Evolutionary conservation across 352 stramenopile species (phyloP).

Genomic region (Phytophthora idaei): DNA sequence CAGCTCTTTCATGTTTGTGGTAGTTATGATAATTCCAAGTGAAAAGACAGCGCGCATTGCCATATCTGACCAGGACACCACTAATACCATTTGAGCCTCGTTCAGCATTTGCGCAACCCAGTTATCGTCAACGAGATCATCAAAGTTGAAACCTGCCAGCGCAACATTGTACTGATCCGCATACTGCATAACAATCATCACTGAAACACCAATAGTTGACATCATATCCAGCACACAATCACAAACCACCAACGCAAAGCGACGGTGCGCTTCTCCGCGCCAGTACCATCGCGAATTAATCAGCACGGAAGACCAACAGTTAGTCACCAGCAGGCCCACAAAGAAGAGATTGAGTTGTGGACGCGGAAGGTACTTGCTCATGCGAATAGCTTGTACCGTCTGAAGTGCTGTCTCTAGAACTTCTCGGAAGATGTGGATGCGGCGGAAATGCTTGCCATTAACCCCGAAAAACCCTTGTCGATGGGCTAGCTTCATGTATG

Average conservation of each 20-base stretch:
- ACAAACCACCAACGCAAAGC: slow-evolving; percentile 19
- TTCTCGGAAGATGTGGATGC: slow-evolving; percentile 24
- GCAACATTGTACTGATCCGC: slow-evolving; percentile 14
- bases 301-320: slow-evolving; percentile 31
- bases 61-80: slow-evolving; percentile 36
- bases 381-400: slow-evolving; percentile 23
- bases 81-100: slow-evolving; percentile 32
- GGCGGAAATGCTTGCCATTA: slow-evolving; percentile 28
- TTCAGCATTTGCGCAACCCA: slow-evolving; percentile 32
- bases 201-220: slow-evolving; percentile 25
- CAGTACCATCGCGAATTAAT: slow-evolving; percentile 24
- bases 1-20: slow-evolving; percentile 28
- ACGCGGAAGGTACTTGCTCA: slow-evolving; percentile 29
- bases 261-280: slow-evolving; percentile 19
- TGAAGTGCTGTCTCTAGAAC: slow-evolving; percentile 31
- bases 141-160: slow-evolving; percentile 7
- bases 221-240: slow-evolving; percentile 38
- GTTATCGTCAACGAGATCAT: slow-evolving; percentile 1
- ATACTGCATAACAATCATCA: slow-evolving; percentile 22
- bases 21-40: slow-evolving; percentile 20
- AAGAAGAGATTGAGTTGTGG: slow-evolving; percentile 38
- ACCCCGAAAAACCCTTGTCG: slow-evolving; percentile 21
- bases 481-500: slow-evolving; percentile 2
- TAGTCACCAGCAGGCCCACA: slow-evolving; percentile 28
- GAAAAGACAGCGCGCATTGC: slow-evolving; percentile 22